Evolutionary conservation across 164 flowering plant genomes (phyloP), one percentile per base, ranked within the genome.

Genomic region (Vitis labrusca): DNA sequence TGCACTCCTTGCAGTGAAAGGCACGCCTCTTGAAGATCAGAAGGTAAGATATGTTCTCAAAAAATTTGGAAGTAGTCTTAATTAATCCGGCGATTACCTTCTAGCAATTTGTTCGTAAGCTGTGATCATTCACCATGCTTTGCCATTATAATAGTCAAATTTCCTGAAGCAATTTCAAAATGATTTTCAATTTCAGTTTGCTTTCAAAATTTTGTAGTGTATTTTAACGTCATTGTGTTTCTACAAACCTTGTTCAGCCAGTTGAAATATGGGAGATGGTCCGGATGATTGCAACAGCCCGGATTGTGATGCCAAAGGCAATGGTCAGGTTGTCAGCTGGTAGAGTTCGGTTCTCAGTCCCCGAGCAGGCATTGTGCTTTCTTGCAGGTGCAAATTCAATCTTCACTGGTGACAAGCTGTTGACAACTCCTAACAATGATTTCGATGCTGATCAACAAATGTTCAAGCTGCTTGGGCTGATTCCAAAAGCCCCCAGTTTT

Each of bases 181-280:
- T 37, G 44, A 37, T 37, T 37, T 37, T 37, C 6, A 37, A 37
- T 37, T 37, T 23, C 27, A 23, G 27, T 23, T 23, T 23, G 27
- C 27, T 23, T 23, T 23, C 27, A 23, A 23, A 37, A 37, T 37
- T 37, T 37, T 37, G 44, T 37, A 37, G 44, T 37, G 23, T 12
- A 47, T 32, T 49, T 17, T 59, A 50, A 61, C 44, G 0, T 10
- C 49, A 9, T 14, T 57, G 7, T 15, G 52, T 61, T 37, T 51
- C 32, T 51, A 50, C 44, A 4, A 23, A 64, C 53, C 19, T 71
- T 79, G 17, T 81, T 61, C 89, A 96, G 99, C 95, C 97, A 11
- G 98, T 96, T 71, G 98, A 92, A 76, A 92, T 96, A 83, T 96
- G 99, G 99, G 98, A 96, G 83, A 96, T 92, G 98, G 81, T 96